Conservation (phyloP, 2,329 filamentous ascomycete species). For the Beauveria scarabaeidicola region DNA sequence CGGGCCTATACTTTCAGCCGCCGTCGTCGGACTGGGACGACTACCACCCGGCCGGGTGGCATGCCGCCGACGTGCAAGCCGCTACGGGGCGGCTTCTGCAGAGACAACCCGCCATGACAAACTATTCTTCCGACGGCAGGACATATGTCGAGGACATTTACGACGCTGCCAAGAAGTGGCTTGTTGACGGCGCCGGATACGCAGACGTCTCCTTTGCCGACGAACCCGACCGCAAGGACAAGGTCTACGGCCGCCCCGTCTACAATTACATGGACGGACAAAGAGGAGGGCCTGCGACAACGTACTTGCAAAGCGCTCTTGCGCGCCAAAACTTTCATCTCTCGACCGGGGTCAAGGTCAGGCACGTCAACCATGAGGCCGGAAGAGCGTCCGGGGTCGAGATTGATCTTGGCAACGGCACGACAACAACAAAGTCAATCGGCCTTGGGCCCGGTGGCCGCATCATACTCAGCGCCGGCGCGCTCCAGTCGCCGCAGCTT, state of each 20-base stretch:
- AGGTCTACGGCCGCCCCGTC: slow-evolving; percentile 39
- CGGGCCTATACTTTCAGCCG: slow-evolving; percentile 44
- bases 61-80: slow-evolving; percentile 37
- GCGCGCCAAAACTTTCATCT: slow-evolving; percentile 34
- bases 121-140: slow-evolving; percentile 35
- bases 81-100: slow-evolving; percentile 36
- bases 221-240: slow-evolving; percentile 34
- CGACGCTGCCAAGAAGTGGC: slow-evolving; percentile 37
- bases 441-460: slow-evolving; percentile 16
- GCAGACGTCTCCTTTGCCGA: slow-evolving; percentile 39
- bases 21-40: slow-evolving; percentile 43
- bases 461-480: slow-evolving; percentile 33
- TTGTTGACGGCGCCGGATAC: slow-evolving; percentile 40
- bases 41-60: slow-evolving; percentile 42
- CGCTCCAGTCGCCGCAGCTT: slow-evolving; percentile 31
- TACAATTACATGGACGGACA: slow-evolving; percentile 42
- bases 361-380: slow-evolving; percentile 32
- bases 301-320: slow-evolving; percentile 40
- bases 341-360: slow-evolving; percentile 33
- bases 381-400: slow-evolving; percentile 34
- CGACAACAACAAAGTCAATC: slow-evolving; percentile 23
- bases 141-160: slow-evolving; percentile 41
- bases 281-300: slow-evolving; percentile 39
- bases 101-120: slow-evolving; percentile 34
- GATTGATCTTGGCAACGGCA: slow-evolving; percentile 24